Evolutionary conservation across 257 asterid genomes (phyloP), one percentile per base, ranked within the genome.

Genomic region (Striga asiatica): DNA sequence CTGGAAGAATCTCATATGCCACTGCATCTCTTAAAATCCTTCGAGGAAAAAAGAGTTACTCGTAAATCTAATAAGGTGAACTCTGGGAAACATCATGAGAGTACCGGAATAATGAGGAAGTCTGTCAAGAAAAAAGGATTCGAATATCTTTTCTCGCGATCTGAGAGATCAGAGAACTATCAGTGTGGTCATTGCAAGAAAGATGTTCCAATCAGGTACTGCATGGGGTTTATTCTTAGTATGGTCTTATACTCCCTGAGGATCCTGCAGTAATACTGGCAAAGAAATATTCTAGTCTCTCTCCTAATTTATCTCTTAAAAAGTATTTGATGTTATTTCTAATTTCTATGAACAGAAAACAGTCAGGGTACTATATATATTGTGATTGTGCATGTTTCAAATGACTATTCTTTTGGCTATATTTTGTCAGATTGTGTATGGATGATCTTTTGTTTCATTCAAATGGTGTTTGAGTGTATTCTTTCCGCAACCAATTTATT

Each of bases 1-100:
- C 79, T 89, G 73, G 97, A 86, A 73, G 97, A 83, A 56, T 59
- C 80, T 64, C 69, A 85, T 71, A 78, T 86, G 58, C 97, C 97
- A 24, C 76, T 89, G 77, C 76, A 79, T 80, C 88, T 89, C 65
- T 66, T 89, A 78, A 89, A 89, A 78, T 47, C 57, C 50, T 89
- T 79, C 56, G 97, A 89, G 66, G 94, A 78, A 81, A 89, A 74
- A 75, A 74, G 80, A 66, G 78, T 83, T 66, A 79, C 93, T 65
- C 93, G 96, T 57, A 89, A 72, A 76, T 74, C 89, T 64, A 82
- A 67, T 61, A 67, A 70, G 76, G 35, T 62, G 57, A 70, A 38
- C 55, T 48, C 75, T 47, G 78, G 43, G 62, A 75, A 84, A 58
- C 78, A 62, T 70, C 59, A 54, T 16, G 79, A 70, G 63, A 70